Evolutionary conservation across 345 rosid genomes (phyloP), one percentile per base, ranked within the genome.

Genomic region (Dipteronia dyeriana): DNA sequence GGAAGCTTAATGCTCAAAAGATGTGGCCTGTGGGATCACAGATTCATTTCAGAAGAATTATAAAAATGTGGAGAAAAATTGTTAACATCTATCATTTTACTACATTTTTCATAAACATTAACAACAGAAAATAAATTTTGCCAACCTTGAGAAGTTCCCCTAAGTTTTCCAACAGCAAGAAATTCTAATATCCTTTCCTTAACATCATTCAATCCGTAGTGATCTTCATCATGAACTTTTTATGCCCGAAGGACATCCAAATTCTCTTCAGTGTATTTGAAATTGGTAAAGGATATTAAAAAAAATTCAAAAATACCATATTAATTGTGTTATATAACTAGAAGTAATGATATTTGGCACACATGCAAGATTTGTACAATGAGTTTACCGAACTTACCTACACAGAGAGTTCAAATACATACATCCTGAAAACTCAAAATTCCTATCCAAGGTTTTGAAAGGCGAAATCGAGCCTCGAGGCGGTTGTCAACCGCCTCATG

Each of bases 171-270:
- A 17, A 97, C 99, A 38, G 99, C 99, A 64, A 97, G 94, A 79
- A 97, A 97, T 83, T 97, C 99, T 81, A 97, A 83, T 83, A 97
- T 97, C 76, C 99, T 86, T 88, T 97, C 99, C 86, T 97, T 97
- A 54, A 97, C 99, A 75, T 97, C 99, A 56, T 87, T 86, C 82
- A 94, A 90, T 76, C 97, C 98, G 86, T 89, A 97, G 79, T 97
- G 99, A 82, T 97, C 99, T 82, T 97, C 99, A 75, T 97, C 97
- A 73, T 94, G 99, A 85, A 94, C 90, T 57, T 77, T 76, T 84
- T 97, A 97, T 1, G 99, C 98, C 75, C 86, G 88, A 63, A 84
- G 79, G 73, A 97, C 95, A 85, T 97, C 97, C 82, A 97, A 97
- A 80, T 97, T 97, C 87, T 94, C 98, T 81, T 97, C 87, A 85